These are phyloP conservation scores for Pythium phragmitis DNA, from an alignment of 352 stramenopile genomes.

Conservation along the genomic window DNA sequence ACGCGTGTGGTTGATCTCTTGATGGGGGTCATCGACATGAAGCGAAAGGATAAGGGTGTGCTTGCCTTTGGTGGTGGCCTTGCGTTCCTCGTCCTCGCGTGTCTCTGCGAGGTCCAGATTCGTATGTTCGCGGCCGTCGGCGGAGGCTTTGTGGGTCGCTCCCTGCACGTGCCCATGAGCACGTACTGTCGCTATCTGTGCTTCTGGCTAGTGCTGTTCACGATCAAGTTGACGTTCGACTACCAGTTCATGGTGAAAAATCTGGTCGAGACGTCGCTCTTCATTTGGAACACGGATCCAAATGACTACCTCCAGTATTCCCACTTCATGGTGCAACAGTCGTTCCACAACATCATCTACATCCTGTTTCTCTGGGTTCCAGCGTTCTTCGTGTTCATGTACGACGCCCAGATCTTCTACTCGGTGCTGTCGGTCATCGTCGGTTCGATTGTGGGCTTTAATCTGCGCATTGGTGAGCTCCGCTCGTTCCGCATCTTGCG, in stretches of 20 bases:
- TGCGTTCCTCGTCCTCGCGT: conserved; percentile 44
- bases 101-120: conserved; percentile 71
- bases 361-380: conserved; percentile 84
- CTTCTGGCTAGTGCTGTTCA: conserved; percentile 79
- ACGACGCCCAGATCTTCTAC: conserved; percentile 88
- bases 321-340: conserved; percentile 80
- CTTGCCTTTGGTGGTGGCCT: conserved; percentile 61
- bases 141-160: conserved; percentile 75
- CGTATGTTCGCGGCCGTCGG: conserved; percentile 66
- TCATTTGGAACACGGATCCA: conserved; percentile 80
- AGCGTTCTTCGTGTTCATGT: conserved; percentile 83
- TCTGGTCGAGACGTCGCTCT: conserved; percentile 82
- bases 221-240: conserved; percentile 78
- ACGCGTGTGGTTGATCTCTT: conserved; percentile 58
- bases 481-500: conserved; percentile 83
- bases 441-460: conserved; percentile 82
- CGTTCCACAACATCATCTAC: conserved; percentile 86
- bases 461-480: conserved; percentile 81
- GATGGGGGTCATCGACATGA: conserved; percentile 43
- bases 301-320: conserved; percentile 77
- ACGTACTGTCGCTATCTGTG: conserved; percentile 78
- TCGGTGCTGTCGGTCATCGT: conserved; percentile 74
- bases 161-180: conserved; percentile 64
- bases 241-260: conserved; percentile 87
- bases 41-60: conserved; percentile 56